Evolutionary conservation across 2,329 filamentous ascomycete genomes (phyloP).

Genomic region (Penicillium sp.): DNA sequence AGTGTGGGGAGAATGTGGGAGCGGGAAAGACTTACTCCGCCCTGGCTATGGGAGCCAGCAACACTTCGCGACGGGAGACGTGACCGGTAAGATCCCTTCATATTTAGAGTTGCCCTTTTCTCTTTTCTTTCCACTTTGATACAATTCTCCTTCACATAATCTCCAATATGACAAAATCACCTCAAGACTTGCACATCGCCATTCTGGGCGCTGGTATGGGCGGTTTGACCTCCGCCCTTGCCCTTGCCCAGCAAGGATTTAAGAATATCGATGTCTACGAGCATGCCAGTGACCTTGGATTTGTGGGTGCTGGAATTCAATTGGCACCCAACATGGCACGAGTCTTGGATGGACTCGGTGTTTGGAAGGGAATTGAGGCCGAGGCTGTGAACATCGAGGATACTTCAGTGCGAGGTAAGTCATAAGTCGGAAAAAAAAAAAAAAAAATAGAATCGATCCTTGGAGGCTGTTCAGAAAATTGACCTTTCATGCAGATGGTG

Average conservation of each 20-base stretch:
- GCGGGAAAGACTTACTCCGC: slow-evolving; percentile 28
- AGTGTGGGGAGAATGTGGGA: slow-evolving; percentile 27
- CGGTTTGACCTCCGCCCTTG: slow-evolving; percentile 69
- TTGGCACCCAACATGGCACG: slow-evolving; percentile 79
- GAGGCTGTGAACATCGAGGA: slow-evolving; percentile 71
- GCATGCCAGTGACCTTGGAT: slow-evolving; percentile 70
- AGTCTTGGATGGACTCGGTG: slow-evolving; percentile 71
- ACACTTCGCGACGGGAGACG: not conserved
- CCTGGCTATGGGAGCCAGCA: slow-evolving; percentile 6
- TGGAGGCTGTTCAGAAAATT: not conserved
- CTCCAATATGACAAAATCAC: slow-evolving; percentile 27
- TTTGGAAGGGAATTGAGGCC: slow-evolving; percentile 69
- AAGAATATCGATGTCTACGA: slow-evolving; percentile 73
- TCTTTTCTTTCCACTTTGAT: not conserved
- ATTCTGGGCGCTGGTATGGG: slow-evolving; percentile 68
- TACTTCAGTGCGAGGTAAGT: slow-evolving; percentile 69
- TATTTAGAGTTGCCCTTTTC: not conserved
- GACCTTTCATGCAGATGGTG: slow-evolving; percentile 54
- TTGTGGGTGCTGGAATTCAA: slow-evolving; percentile 83
- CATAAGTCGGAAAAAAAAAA: not conserved
- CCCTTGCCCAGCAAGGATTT: slow-evolving; percentile 76
- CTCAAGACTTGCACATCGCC: slow-evolving; percentile 45
- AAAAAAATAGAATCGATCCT: not conserved
- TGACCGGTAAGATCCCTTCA: slow-evolving; percentile 10
- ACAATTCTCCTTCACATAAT: not conserved